These are phyloP conservation scores for Pleurotus ostreatus DNA, from an alignment of 768 basidiomycete species.

Conservation along the genomic window DNA sequence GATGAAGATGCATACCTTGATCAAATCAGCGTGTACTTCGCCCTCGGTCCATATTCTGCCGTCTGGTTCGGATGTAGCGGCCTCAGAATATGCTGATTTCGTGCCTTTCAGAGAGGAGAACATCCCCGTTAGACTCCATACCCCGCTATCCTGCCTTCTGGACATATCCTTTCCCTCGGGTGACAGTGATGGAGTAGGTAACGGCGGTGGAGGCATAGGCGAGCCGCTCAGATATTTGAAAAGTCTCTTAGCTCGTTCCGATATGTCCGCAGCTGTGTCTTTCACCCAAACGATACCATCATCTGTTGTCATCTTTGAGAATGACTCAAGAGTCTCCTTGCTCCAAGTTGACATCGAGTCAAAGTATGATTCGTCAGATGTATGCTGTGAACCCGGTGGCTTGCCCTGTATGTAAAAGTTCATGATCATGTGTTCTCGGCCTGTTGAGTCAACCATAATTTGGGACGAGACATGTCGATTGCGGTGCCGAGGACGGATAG, in stretches of 20 bases:
- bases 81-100: conserved; percentile 23
- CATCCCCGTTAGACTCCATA: conserved; percentile 60
- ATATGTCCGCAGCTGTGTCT: conserved; percentile 31
- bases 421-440: conserved; percentile 80
- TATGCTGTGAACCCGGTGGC: conserved; percentile 32
- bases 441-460: conserved; percentile 65
- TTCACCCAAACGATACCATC: conserved; percentile 47
- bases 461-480: conserved; percentile 81
- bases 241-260: conserved; percentile 49
- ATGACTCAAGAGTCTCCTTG: conserved; percentile 28
- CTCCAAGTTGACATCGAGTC: conserved; percentile 41
- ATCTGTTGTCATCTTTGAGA: conserved; percentile 54
- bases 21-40: conserved; percentile 76
- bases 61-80: conserved; percentile 25
- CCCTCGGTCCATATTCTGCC: conserved; percentile 62
- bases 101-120: conserved; percentile 60
- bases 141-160: conserved; percentile 30
- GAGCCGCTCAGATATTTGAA: conserved; percentile 77
- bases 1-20: conserved; percentile 50
- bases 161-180: conserved; percentile 24
- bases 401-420: conserved; percentile 77
- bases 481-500: conserved; percentile 71
- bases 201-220: conserved; percentile 33
- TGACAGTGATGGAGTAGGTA: conserved; percentile 23
- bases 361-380: conserved; percentile 39